Conservation (phyloP, 2,329 filamentous ascomycete genomes). For the Hypoxylon sp. region DNA sequence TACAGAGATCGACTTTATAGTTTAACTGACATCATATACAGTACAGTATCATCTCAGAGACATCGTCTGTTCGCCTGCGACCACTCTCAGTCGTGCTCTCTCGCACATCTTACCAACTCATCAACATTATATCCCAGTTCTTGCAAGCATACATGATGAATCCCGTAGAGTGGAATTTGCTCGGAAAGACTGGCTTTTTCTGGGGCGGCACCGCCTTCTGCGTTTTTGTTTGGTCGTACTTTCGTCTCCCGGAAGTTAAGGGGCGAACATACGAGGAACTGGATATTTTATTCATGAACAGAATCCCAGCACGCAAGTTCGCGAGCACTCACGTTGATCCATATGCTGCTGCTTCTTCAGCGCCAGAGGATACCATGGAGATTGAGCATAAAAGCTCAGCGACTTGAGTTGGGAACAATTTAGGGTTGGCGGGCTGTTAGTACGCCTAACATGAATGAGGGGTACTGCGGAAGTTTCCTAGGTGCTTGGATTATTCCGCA, state of each 20-base stretch:
- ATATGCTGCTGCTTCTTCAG: slow-evolving; percentile 38
- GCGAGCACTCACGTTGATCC: slow-evolving; percentile 54
- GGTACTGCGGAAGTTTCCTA: too few relatives aligned
- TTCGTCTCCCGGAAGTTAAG: slow-evolving; percentile 67
- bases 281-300: slow-evolving; percentile 66
- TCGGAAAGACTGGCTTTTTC: slow-evolving; percentile 62
- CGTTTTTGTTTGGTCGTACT: slow-evolving; percentile 65
- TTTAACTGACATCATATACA: slow-evolving; percentile 39
- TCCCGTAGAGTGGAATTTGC: slow-evolving; percentile 58
- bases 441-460: too few relatives aligned
- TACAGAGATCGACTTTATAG: neutral
- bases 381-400: slow-evolving; percentile 37
- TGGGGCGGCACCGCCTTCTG: slow-evolving; percentile 61
- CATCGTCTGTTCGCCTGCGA: slow-evolving; percentile 63
- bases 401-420: neutral
- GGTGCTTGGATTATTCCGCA: too few relatives aligned
- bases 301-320: slow-evolving; percentile 59
- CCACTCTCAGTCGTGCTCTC: slow-evolving; percentile 63
- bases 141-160: slow-evolving; percentile 59
- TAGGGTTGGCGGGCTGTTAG: too few relatives aligned
- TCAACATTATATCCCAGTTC: slow-evolving; percentile 60
- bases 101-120: slow-evolving; percentile 61
- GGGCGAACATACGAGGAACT: slow-evolving; percentile 68
- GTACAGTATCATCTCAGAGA: slow-evolving; percentile 65
- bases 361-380: slow-evolving; percentile 32